Evolutionary conservation across 495 filamentous ascomycete genomes (phyloP), one percentile per base, ranked within the genome.

Genomic region (Monascus purpureus): DNA sequence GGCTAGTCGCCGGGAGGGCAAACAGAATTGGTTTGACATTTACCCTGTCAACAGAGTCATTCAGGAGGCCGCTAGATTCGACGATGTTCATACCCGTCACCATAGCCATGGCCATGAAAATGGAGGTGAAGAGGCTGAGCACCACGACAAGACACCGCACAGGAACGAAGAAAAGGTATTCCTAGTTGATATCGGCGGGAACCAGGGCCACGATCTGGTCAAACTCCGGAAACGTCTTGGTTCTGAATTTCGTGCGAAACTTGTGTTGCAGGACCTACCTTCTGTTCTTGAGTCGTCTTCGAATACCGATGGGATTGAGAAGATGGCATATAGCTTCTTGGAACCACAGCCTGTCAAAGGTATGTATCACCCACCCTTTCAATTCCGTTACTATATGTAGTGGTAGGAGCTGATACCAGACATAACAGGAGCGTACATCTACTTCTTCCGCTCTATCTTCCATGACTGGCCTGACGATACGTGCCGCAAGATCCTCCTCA

Each of bases 391-490:
- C 22, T 27, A 8, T 8, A 18, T 15, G 7, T 19, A 17, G 13
- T 11, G 8, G 9, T 34, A 12, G 28, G 33, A 26, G n/a, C 15
- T 36, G 27, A 32, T 29, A 17, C n/a, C 16, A 13, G 4, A 1
- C 13, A 30, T 26, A 0, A 8, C 24, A 50, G 56, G 50, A 6
- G 62, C 62, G 4, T 42, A 44, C 23, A 45, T 33, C 1, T 67
- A 63, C 41, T 58, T 59, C 38, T 57, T 61, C 33, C 54, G 60
- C n/a, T 40, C 48, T 13, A 55, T 67, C 20, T 59, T 63, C 40
- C 59, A 65, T 25, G 55, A 65, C 42, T 67, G 63, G 60, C 51
- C 59, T 0, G 60, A 67, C 31, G 13, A 46, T 3, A 44, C 56
- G 17, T 60, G 57, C 23, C 42, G 42, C n/a, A 29, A 52, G 32